These are phyloP conservation scores for Phylloporus sp. DNA, from an alignment of 768 basidiomycete species.

Conservation along the genomic window DNA sequence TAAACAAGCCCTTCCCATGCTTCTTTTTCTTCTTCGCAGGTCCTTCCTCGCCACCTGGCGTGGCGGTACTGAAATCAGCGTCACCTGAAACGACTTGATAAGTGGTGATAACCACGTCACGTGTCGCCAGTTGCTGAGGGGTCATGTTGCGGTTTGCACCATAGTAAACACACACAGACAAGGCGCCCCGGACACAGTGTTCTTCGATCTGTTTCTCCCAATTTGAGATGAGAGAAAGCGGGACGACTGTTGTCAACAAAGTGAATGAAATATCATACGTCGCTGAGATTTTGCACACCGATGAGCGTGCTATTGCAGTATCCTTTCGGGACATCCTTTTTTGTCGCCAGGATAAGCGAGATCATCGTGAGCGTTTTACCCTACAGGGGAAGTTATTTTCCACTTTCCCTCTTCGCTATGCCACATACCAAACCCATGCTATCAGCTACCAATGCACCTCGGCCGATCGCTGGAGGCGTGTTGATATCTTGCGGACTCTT, in stretches of 20 bases:
- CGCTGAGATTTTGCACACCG: constrained; percentile 37
- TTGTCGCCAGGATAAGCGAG: constrained; percentile 74
- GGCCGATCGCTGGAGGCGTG: constrained; percentile 55
- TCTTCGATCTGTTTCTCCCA: constrained; percentile 84
- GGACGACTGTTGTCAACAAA: constrained; percentile 49
- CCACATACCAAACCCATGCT: constrained; percentile 68
- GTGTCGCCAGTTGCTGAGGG: constrained; percentile 53
- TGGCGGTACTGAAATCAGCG: constrained; percentile 24
- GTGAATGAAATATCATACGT: constrained; percentile 1
- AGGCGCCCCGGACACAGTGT: constrained; percentile 51
- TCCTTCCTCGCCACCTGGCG: constrained; percentile 16
- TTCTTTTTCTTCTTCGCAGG: constrained; percentile 55
- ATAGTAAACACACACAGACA: constrained; percentile 65
- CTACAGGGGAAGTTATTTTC: constrained; percentile 31
- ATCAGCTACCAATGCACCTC: constrained; percentile 86
- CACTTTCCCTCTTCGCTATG: background rate
- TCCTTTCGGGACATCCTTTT: constrained; percentile 49
- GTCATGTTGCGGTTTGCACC: constrained; percentile 58
- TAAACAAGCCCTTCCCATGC: constrained; percentile 53
- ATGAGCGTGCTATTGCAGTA: constrained; percentile 73
- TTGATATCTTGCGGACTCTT: constrained; percentile 63
- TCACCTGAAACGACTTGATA: constrained; percentile 70
- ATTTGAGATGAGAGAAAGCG: constrained; percentile 80
- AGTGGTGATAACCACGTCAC: constrained; percentile 81
- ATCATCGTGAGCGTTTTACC: constrained; percentile 93